phyloP scores from a whole-genome alignment of 306 rosid species.

The Alnus rubra region DNA sequence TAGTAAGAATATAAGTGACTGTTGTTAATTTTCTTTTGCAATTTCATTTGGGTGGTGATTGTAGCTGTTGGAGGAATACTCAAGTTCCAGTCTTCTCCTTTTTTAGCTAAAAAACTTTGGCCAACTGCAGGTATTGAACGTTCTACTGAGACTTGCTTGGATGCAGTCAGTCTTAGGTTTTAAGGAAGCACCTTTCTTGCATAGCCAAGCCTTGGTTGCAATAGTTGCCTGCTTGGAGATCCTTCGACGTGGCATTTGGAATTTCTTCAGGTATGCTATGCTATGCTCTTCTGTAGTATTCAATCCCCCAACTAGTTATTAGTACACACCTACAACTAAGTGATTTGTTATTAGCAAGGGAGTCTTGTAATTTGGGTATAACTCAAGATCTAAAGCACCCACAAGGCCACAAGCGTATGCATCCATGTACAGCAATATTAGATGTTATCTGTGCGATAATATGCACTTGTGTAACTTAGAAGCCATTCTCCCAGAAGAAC shows the following conservation, averaged over 20 bases:
- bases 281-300: neutral
- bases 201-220: constrained; percentile 56
- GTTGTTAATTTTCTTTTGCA: too few relatives aligned
- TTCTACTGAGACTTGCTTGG: constrained; percentile 67
- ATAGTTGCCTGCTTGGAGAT: constrained; percentile 72
- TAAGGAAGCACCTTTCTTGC: constrained; percentile 55
- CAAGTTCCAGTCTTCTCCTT: neutral
- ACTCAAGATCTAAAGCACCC: neutral
- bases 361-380: neutral
- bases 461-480: neutral
- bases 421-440: too few relatives aligned
- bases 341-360: too few relatives aligned
- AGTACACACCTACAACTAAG: too few relatives aligned
- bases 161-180: constrained; percentile 70
- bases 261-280: constrained; percentile 71
- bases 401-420: neutral
- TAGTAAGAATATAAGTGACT: constrained; percentile 32
- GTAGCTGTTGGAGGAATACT: neutral
- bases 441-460: neutral
- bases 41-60: too few relatives aligned
- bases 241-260: constrained; percentile 86
- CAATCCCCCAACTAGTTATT: neutral
- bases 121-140: constrained; percentile 61
- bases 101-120: neutral
- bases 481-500: neutral